Evolutionary conservation across 1,284 basidiomycete species (phyloP), one percentile per base, ranked within the genome.

Genomic region (Rhodotorula sp.): DNA sequence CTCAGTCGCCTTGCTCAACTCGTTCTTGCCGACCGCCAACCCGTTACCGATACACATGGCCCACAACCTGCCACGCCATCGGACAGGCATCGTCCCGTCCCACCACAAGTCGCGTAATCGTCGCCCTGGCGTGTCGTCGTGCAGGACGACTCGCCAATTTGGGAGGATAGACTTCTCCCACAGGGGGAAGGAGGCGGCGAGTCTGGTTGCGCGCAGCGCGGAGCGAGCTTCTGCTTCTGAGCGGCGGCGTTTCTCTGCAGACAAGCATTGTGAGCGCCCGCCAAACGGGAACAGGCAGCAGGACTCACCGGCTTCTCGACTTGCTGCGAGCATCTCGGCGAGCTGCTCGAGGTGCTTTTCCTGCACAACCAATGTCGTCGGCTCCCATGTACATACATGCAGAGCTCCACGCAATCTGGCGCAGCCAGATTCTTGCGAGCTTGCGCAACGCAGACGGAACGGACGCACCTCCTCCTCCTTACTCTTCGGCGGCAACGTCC

Each of bases 61-160:
- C 95, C 95, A 99, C 80, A 97, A 87, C 8, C 85, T 82, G 1
- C 91, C 90, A 53, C 95, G 85, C 64, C 95, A 82, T 78, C 91
- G 90, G 0, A 88, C 87, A 0, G 95, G 95, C 62, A 94, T 89
- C 10, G 76, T 77, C 11, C 95, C 95, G 56, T 86, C 85, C 88
- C 94, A 95, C 95, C 95, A 99, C 24, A 97, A 77, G 76, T 84
- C 86, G 53, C 90, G 85, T 62, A 95, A 81, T 1, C 80, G 13
- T 4, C 59, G 37, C 0, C 71, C 68, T 28, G 80, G 0, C 85
- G 83, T 72, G 88, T 87, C 74, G 85, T 87, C 76, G 87, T 71
- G 70, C 26, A 73, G 79, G 5, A 92, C 90, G 37, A 86, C 84
- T 56, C 85, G 87, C 91, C 91, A 94, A 78, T 93, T 89, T 0